Base-by-base conservation (phyloP, 768 basidiomycete species). In the Suillus placidus region DNA sequence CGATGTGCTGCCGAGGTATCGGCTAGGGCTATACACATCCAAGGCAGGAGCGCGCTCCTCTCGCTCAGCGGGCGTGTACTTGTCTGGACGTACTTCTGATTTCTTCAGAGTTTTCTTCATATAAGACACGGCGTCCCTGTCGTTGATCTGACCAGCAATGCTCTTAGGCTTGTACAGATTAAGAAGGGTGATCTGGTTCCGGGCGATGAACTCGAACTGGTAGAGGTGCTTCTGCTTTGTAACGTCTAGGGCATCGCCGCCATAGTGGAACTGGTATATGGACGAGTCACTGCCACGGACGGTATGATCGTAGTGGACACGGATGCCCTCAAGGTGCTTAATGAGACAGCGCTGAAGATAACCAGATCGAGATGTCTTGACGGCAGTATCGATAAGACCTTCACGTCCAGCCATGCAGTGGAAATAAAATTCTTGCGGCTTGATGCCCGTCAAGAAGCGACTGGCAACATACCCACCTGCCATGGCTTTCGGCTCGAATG, bases 331-430 rank as follows among this genome's bases (percentile, higher is more conserved):
- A 62, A 99, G 83, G 77, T 99, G 97, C 78, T 99, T 99, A 83
- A 99, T 96, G 70, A 99, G 83, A 80, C 97, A 99, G 56, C 97
- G 88, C 76, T 99, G 97, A 23, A 99, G 86, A 77, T 99, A 99
- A 23, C 97, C 97, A 5, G 97, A 99, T 63, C 97, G 95, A 68
- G 92, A 94, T 5, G 97, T 99, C 81, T 99, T 99, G 76, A 99
- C 97, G 43, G 97, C 97, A 6, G 97, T 99, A 74, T 99, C 97
- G 73, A 99, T 99, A 45, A 99, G 85, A 73, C 97, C 97, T 81
- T 99, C 97, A 71, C 97, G 88, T 61, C 97, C 97, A 65, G 97
- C 97, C 97, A 99, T 99, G 75, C 97, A 99, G 80, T 99, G 97
- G 85, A 99, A 99, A 81, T 97, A 99, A 80, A 98, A 99, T 77